Evolutionary conservation across 2,329 filamentous ascomycete species (phyloP).

Genomic region (Thielaviopsis musarum): DNA sequence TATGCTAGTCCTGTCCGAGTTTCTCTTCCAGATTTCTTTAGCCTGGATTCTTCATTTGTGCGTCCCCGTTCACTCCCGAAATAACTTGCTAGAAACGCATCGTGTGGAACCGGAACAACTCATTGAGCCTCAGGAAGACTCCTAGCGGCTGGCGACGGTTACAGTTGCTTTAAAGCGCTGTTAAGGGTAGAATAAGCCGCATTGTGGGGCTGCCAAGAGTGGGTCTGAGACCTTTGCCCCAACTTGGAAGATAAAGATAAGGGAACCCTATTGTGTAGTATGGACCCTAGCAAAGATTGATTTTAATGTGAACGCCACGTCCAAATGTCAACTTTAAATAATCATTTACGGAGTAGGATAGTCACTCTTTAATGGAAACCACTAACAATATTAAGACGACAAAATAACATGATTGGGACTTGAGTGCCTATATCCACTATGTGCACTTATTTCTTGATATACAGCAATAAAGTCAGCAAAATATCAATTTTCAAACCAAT

Average conservation of each 20-base stretch:
- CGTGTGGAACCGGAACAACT: slow-evolving; percentile 11
- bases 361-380: too few relatives aligned
- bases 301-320: too few relatives aligned
- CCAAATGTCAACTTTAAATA: too few relatives aligned
- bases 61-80: slow-evolving; percentile 1
- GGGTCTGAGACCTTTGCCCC: not conserved
- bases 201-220: slow-evolving; percentile 1
- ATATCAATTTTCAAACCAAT: too few relatives aligned
- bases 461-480: too few relatives aligned
- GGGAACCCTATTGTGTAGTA: not conserved
- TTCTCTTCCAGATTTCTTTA: not conserved
- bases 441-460: too few relatives aligned
- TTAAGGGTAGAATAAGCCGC: slow-evolving; percentile 9
- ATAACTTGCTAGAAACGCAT: not conserved
- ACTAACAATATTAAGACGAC: too few relatives aligned
- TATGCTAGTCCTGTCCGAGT: not conserved
- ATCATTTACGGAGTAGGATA: too few relatives aligned
- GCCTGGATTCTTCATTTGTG: not conserved
- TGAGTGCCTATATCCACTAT: too few relatives aligned
- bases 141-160: slow-evolving; percentile 8
- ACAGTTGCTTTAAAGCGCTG: slow-evolving; percentile 3
- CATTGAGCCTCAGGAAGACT: not conserved
- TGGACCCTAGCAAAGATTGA: fast-evolving
- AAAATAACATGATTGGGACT: too few relatives aligned
- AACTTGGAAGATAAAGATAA: not conserved